phyloP scores from a whole-genome alignment of 805 yeast genomes.

The Ogataea siamensis region DNA sequence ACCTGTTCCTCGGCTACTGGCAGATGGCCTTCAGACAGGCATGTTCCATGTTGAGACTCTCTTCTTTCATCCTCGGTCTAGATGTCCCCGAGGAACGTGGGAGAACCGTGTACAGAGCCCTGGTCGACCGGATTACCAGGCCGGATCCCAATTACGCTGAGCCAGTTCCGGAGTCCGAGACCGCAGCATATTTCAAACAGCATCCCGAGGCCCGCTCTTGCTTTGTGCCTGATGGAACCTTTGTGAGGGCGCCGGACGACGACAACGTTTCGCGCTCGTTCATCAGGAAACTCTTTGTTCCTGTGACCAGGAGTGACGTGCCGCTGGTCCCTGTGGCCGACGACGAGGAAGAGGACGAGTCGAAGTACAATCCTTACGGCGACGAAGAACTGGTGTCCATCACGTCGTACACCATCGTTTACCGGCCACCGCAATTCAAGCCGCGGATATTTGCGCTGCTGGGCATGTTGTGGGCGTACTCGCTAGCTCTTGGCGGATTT shows the following conservation, averaged over 20 bases:
- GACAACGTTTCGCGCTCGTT: constrained; percentile 71
- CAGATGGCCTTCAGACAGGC: constrained; percentile 50
- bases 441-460: constrained; percentile 52
- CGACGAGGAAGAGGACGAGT: constrained; percentile 27
- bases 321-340: constrained; percentile 44
- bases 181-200: constrained; percentile 41
- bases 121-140: constrained; percentile 39
- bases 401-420: constrained; percentile 66
- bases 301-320: constrained; percentile 78
- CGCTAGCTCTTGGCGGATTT: constrained; percentile 35
- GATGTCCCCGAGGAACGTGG: constrained; percentile 73
- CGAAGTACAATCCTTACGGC: constrained; percentile 32
- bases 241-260: constrained; percentile 81
- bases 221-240: constrained; percentile 78
- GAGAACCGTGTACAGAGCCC: constrained; percentile 52
- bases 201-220: constrained; percentile 47
- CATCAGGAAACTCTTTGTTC: constrained; percentile 67
- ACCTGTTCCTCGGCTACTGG: constrained; percentile 45
- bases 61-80: constrained; percentile 73
- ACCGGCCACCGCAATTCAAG: constrained; percentile 79
- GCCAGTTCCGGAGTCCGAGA: constrained; percentile 53
- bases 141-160: constrained; percentile 44
- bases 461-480: constrained; percentile 43
- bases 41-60: constrained; percentile 60
- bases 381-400: constrained; percentile 35